Percentiles rank a stretch among this genome's conserved stretches.
Evolutionary conservation across 2,329 filamentous ascomycete species (phyloP).

Genomic region (Exophiala spinifera): DNA sequence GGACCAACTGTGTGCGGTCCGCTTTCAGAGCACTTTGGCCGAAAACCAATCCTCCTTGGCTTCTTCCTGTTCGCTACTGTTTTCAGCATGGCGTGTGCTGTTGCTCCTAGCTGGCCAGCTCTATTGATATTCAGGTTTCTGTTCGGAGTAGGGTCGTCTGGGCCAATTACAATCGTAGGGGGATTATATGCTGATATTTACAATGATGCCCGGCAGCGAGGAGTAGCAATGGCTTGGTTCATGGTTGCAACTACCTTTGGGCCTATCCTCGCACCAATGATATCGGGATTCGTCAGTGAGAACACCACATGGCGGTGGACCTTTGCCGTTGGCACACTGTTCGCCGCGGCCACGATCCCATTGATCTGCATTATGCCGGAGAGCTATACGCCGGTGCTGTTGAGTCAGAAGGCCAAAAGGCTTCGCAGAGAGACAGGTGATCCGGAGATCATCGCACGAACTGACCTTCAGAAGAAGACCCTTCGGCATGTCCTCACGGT

Average conservation of each 20-base stretch:
- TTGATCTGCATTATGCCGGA: constrained; percentile 63
- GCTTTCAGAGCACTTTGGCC: constrained; percentile 42
- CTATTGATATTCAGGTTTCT: constrained; percentile 45
- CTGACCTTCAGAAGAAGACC: constrained; percentile 59
- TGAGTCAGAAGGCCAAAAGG: constrained; percentile 55
- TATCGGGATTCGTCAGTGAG: constrained; percentile 45
- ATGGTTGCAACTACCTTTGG: constrained; percentile 43
- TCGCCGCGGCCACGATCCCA: constrained; percentile 58
- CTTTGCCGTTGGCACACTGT: constrained; percentile 62
- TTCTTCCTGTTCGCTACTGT: constrained; percentile 47
- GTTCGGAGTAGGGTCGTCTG: constrained; percentile 40
- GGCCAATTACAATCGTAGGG: constrained; percentile 44
- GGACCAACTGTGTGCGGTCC: constrained; percentile 44
- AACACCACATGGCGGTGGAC: constrained; percentile 46
- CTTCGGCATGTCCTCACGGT: constrained; percentile 49
- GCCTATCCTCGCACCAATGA: constrained; percentile 42
- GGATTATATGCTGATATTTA: constrained; percentile 49
- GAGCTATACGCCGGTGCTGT: constrained; percentile 59
- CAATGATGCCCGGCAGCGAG: constrained; percentile 39
- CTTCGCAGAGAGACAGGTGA: constrained; percentile 57
- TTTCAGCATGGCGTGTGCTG: constrained; percentile 42
- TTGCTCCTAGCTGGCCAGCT: constrained; percentile 42
- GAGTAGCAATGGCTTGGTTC: constrained; percentile 42
- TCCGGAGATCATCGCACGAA: constrained; percentile 53
- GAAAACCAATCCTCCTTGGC: constrained; percentile 44